Conservation (phyloP, 345 rosid genomes). For the Dimocarpus longan region DNA sequence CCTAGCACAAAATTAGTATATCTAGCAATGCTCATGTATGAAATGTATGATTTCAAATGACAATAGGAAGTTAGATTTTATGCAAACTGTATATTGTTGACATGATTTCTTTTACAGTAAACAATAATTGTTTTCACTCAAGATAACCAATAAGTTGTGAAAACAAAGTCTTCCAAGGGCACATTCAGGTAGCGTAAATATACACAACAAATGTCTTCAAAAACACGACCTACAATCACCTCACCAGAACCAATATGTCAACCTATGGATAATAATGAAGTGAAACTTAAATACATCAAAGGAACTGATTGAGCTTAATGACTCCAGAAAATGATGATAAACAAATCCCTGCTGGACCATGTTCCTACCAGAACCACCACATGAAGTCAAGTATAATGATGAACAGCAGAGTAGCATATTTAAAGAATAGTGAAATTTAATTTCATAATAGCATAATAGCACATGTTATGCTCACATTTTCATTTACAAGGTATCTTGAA, state of each 20-base stretch:
- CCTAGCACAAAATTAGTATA: not conserved
- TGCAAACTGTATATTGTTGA: not conserved
- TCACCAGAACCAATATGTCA: not conserved
- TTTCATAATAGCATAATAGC: not conserved
- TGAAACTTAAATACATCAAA: not conserved
- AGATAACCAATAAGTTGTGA: not conserved
- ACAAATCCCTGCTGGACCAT: not conserved
- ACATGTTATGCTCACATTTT: not conserved
- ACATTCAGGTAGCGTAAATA: not conserved
- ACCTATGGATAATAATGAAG: not conserved
- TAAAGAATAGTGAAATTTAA: not conserved
- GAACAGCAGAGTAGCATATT: not conserved
- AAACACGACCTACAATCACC: conserved; percentile 1
- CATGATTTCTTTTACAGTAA: not conserved
- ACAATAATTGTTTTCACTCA: not conserved
- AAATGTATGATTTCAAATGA: not conserved
- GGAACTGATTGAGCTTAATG: not conserved
- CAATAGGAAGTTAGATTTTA: not conserved
- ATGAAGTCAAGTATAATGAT: not conserved
- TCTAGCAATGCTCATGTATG: not conserved
- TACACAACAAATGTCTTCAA: conserved; percentile 4
- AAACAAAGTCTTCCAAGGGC: not conserved
- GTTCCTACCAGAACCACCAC: not conserved
- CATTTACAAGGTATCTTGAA: not conserved
- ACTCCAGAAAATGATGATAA: not conserved